phyloP scores from a whole-genome alignment of 2,329 filamentous ascomycete species.

The Capronia epimyces region DNA sequence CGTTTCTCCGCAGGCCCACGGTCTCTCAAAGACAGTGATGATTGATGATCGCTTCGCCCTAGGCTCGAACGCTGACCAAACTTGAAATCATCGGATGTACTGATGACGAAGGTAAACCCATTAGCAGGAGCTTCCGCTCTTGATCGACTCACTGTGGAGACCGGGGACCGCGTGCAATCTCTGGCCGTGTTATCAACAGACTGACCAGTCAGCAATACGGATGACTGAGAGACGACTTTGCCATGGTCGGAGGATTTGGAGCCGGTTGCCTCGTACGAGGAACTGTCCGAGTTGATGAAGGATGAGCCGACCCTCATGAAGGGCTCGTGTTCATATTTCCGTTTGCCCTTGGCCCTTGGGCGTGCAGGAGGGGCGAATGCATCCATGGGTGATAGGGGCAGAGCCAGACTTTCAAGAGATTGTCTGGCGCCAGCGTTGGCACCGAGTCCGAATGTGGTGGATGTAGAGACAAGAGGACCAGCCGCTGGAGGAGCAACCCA shows the following conservation, averaged over 20 bases:
- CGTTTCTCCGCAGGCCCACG: background rate
- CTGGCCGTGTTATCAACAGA: background rate
- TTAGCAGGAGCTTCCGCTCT: background rate
- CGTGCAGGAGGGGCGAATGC: background rate
- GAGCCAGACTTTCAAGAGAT: background rate
- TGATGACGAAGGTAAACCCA: conserved; percentile 7
- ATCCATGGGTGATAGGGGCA: background rate
- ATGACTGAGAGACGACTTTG: conserved; percentile 1
- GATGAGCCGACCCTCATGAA: conserved; percentile 13
- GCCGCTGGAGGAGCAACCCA: background rate
- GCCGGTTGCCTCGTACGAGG: conserved; percentile 10
- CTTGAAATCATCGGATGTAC: conserved; percentile 10
- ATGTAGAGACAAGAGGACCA: background rate
- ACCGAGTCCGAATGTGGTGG: background rate
- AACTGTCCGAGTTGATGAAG: conserved; percentile 7
- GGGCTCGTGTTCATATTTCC: conserved; percentile 9
- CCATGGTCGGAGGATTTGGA: background rate
- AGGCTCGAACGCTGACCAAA: background rate
- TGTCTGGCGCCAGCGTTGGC: background rate
- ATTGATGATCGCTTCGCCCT: background rate
- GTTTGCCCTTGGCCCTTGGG: conserved; percentile 3
- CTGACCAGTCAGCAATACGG: background rate
- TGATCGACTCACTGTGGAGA: background rate
- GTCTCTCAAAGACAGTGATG: background rate
- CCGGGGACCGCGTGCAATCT: background rate